Conservation (phyloP, 306 rosid genomes). For the Begonia loranthoides region DNA sequence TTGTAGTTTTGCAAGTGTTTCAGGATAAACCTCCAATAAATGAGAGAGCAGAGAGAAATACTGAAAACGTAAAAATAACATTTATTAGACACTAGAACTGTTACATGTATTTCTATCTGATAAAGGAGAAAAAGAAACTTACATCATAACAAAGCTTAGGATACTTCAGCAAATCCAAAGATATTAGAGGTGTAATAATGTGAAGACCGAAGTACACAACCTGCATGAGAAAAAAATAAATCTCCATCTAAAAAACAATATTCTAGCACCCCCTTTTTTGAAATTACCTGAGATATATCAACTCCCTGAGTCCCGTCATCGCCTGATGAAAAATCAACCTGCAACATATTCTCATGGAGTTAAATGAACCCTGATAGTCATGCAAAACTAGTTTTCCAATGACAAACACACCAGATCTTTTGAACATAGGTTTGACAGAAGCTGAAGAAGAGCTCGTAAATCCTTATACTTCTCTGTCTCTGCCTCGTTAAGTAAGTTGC, state of each 20-base stretch:
- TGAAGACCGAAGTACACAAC: slow-evolving; percentile 96
- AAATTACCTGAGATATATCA: slow-evolving; percentile 79
- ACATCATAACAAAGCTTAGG: slow-evolving; percentile 92
- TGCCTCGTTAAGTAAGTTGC: slow-evolving; percentile 69
- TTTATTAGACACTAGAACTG: slow-evolving; percentile 20
- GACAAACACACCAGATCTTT: slow-evolving; percentile 59
- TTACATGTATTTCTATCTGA: slow-evolving; percentile 7
- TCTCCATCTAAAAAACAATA: background rate
- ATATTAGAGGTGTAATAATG: slow-evolving; percentile 68
- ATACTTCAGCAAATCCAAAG: slow-evolving; percentile 81
- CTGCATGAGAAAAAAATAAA: slow-evolving; percentile 37
- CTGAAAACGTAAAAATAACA: slow-evolving; percentile 32
- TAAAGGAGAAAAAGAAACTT: slow-evolving; percentile 21
- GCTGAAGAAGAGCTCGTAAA: slow-evolving; percentile 96
- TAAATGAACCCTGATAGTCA: slow-evolving; percentile 10
- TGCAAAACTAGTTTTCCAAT: background rate
- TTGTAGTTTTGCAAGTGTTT: slow-evolving; percentile 72
- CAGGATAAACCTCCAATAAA: slow-evolving; percentile 90
- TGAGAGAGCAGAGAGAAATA: slow-evolving; percentile 83
- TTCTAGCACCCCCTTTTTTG: slow-evolving; percentile 1
- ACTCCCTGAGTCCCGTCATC: slow-evolving; percentile 53
- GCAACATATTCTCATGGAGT: slow-evolving; percentile 20
- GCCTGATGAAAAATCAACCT: slow-evolving; percentile 93
- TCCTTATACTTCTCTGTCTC: slow-evolving; percentile 81
- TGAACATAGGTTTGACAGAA: slow-evolving; percentile 84